These are phyloP conservation scores for Capronia coronata DNA, from an alignment of 2,329 filamentous ascomycete genomes.

Conservation along the genomic window DNA sequence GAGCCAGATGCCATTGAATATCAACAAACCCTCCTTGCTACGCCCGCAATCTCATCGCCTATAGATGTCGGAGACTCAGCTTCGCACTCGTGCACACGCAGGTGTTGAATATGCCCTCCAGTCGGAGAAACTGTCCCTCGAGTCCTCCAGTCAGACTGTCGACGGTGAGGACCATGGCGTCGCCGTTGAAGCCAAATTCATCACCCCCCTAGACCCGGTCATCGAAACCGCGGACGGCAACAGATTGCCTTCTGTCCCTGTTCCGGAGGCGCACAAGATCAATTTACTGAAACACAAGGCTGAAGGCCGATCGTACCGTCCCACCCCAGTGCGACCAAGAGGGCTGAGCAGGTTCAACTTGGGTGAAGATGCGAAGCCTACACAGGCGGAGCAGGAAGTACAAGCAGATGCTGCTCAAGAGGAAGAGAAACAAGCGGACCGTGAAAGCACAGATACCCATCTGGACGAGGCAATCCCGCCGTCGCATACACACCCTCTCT, in stretches of 20 bases:
- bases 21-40: neutral
- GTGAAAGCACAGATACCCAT: slow-evolving; percentile 15
- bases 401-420: neutral
- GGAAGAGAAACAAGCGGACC: slow-evolving; percentile 9
- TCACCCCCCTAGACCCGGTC: slow-evolving; percentile 66
- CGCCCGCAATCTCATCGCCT: neutral
- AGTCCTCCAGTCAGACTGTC: slow-evolving; percentile 10
- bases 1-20: slow-evolving; percentile 9
- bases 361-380: slow-evolving; percentile 1
- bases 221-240: slow-evolving; percentile 62
- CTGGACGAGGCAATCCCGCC: slow-evolving; percentile 47
- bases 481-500: slow-evolving; percentile 69
- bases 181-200: slow-evolving; percentile 32
- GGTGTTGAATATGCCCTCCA: slow-evolving; percentile 26
- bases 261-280: slow-evolving; percentile 63
- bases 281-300: slow-evolving; percentile 42
- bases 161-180: slow-evolving; percentile 12
- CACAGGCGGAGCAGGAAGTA: slow-evolving; percentile 7
- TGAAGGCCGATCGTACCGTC: slow-evolving; percentile 16
- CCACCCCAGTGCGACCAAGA: slow-evolving; percentile 3
- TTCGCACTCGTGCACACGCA: slow-evolving; percentile 17
- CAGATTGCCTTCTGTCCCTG: slow-evolving; percentile 60
- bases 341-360: slow-evolving; percentile 19
- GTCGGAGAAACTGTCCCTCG: slow-evolving; percentile 30
- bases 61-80: slow-evolving; percentile 22